Evolutionary conservation across 805 yeast species (phyloP), one percentile per base, ranked within the genome.

Genomic region (Maudiozyma turicensis): DNA sequence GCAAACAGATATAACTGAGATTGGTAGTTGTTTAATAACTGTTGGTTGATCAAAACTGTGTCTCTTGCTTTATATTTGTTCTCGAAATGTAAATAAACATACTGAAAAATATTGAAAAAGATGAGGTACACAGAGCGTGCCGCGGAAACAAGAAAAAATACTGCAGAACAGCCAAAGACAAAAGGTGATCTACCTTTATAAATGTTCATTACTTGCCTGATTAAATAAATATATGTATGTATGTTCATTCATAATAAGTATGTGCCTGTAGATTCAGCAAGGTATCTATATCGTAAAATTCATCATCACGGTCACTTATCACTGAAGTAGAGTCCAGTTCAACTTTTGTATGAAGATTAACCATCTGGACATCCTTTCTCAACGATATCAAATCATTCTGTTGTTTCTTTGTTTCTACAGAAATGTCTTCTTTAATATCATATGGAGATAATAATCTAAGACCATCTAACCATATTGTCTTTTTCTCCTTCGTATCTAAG

Each of bases 391-490:
- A 59, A 41, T 69, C 68, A 3, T 66, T 65, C 13, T 77, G 64
- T 53, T 78, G 81, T 20, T 56, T 58, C 48, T 64, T 63, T 6
- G 82, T 71, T 15, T 72, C 78, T 0, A 59, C 60, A 1, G 81
- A 74, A 14, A 75, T 52, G 8, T 52, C 48, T 11, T 48, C 46
- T 29, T 50, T 47, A 58, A 66, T 26, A 56, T 60, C 47, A 49
- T 51, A 46, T 58, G 71, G 47, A 20, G 73, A 67, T 35, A 79
- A 59, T 60, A 80, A 67, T 57, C 78, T 79, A 48, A 86, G 63
- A 0, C 95, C 95, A 65, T 87, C 95, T 35, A 83, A 68, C 95
- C 95, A 87, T 7, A 81, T 77, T 48, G 76, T 78, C 41, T 83
- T 79, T 45, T 78, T 74, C 44, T 82, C 86, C 53, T 76, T 75